Base-by-base conservation (phyloP, 371 early-diverging fungal species). In the Mucor piriformis region DNA sequence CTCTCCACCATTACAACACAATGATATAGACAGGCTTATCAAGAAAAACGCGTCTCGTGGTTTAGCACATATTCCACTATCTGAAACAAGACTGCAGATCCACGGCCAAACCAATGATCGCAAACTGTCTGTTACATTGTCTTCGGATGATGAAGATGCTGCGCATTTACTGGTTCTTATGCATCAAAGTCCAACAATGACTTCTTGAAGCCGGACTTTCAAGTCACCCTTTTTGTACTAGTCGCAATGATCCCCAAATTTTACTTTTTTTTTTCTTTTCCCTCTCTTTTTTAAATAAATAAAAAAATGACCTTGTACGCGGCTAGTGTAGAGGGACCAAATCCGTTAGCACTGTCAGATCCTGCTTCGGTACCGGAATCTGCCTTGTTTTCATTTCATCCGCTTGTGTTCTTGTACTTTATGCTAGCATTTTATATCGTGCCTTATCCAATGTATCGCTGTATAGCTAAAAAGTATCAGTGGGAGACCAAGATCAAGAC, bases 401-500 rank as follows among this genome's bases (percentile, higher is more conserved):
- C 83, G 5, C 60, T 83, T 35, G 69, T 69, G 18, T 85, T 68
- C 59, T 67, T 83, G 16, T 82, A 81, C 48, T 85, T 85, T 55
- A 80, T 83, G 68, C 53, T 83, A 18, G 69, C 79, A 7, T 83
- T 83, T 6, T 70, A 77, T n/a, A 32, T 85, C 8, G 76, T 83
- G 3, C 85, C 85, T 0, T 85, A 85, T 51, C 82, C 83, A 0
- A 46, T 70, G 6, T 88, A 86, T 58, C 72, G 86, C 20, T 51
- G 69, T 8, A 68, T 87, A 3, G 85, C 89, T 2, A 77, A 84
- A 15, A 67, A 70, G 13, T 83, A 80, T 50, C 76, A 83, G 23
- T 88, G 88, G 85, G 92, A 92, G 63, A 74, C 79, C 18, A 81
- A 83, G 33, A 61, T 66, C 15, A 89, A 90, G 56, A 77, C 84